A percentile compares a stretch with the other conserved stretches of the same genome.
phyloP scores from a whole-genome alignment of 805 yeast species.

The Metschnikowia matae region DNA sequence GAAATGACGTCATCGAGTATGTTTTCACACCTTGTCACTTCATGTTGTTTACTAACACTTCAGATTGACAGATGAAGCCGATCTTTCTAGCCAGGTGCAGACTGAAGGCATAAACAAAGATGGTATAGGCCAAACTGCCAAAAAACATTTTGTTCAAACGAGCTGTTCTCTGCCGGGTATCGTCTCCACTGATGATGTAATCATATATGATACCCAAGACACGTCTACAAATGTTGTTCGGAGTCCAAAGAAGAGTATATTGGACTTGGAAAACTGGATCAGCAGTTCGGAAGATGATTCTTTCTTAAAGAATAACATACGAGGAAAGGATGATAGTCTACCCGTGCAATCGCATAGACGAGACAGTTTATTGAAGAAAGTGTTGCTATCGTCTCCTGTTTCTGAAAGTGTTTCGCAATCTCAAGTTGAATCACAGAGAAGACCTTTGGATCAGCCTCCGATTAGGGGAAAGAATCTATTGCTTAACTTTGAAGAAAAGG shows the following conservation, averaged over 20 bases:
- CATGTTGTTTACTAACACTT: not conserved
- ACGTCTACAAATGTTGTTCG: not conserved
- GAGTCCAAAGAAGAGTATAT: constrained; percentile 4
- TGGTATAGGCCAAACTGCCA: not conserved
- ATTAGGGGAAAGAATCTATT: not conserved
- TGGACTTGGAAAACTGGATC: constrained; percentile 17
- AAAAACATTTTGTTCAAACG: not conserved
- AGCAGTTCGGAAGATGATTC: constrained; percentile 20
- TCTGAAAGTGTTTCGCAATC: constrained; percentile 2
- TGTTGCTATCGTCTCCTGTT: constrained; percentile 12
- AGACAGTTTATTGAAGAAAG: not conserved
- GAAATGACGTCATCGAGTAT: constrained; percentile 11
- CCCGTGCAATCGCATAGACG: not conserved
- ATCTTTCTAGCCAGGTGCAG: not conserved
- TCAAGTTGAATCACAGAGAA: not conserved
- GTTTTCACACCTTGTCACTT: not conserved
- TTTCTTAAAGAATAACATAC: not conserved
- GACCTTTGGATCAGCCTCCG: not conserved
- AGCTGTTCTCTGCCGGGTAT: not conserved
- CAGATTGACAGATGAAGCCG: constrained; percentile 7
- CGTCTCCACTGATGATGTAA: not conserved
- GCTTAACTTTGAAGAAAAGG: not conserved
- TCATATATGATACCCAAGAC: not conserved
- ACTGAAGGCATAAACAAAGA: not conserved
- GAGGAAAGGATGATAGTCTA: not conserved